Base-by-base conservation (phyloP, 73 alveolate genomes). In the Uronychia binucleata region DNA sequence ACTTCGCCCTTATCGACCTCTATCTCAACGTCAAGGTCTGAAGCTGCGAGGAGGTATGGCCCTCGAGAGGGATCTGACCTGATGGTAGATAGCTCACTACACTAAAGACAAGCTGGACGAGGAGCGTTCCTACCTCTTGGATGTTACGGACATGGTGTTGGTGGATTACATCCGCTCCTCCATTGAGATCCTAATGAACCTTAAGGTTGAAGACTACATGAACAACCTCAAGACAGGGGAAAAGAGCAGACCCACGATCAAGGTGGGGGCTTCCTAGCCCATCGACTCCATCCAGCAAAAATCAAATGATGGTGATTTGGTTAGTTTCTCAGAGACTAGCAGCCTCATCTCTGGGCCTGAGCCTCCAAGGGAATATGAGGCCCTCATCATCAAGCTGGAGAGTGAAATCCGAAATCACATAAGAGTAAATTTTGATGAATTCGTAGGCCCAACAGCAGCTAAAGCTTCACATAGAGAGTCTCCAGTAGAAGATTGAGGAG, bases 121-220 rank as follows among this genome's bases (percentile, higher is more conserved):
- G 58, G 90, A 83, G 74, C 74, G 75, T 59, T 59, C 31, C 31
- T 31, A 82, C 26, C 85, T 83, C 30, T 14, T 26, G 25, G 58
- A 83, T n/a, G 59, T 83, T 1, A 74, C 78, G 19, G 57, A 74
- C 26, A 30, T 76, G 31, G 85, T 83, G 1, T 46, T 83, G 30
- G 75, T 83, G 1, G 90, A 83, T 32, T 83, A 83, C 29, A 76
- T 83, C 26, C 30, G 85, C 27, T 75, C 85, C 80, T 75, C 90
- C 34, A 33, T 83, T 59, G 90, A 83, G n/a, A 83, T 83, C 1
- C 58, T 83, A 26, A 27, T 83, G 80, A 75, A 74, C 33, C 74
- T 83, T 8, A 83, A 74, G 28, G 60, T 75, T 26, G 85, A 83
- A 76, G 46, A 35, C 34, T 60, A 79, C 8, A 28, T 75, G 90